Base-by-base conservation (phyloP, 2,329 filamentous ascomycete species). In the Cladosporium sp. region DNA sequence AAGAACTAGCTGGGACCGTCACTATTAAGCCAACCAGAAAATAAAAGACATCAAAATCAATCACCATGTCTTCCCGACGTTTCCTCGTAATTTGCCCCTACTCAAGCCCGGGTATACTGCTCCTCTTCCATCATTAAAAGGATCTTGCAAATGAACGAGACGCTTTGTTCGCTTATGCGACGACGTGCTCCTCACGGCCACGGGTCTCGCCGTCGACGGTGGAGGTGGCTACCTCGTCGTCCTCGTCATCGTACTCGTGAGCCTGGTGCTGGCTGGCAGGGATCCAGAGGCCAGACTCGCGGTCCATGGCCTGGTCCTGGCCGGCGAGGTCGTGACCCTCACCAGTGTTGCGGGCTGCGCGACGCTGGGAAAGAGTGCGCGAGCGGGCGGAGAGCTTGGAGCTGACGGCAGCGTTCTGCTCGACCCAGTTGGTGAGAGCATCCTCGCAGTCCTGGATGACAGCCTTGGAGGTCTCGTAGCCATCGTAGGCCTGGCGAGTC, bases 401-500 rank as follows among this genome's bases (percentile, higher is more conserved):
- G 59, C 84, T 88, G 66, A 99, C 92, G 47, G 90, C 88, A 5
- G 94, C 93, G 71, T 95, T 94, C 69, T 91, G 88, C 59, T 86
- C 84, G 39, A 97, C 92, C 94, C 94, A 99, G 81, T 96, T 97
- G 74, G 92, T 97, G 61, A 99, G 86, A 1, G 94, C 85, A 73
- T 97, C 92, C 78, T 99, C 94, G 75, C 94, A 99, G 76, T 99
- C 94, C 79, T 99, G 94, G 71, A 99, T 97, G 76, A 99, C 97
- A 64, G 85, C 93, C 80, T 97, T 97, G 84, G 90, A 96, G 63
- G 92, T 92, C 75, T 99, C 94, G 73, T 99, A 99, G 63, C 94
- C 94, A 71, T 99, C 94, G 72, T 99, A 99, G 1, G 94, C 92
- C 55, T 90, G 86, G 64, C 94, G 89, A 19, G 93, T 97, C 82